These are phyloP conservation scores for Leccinum aurantiacum DNA, from an alignment of 768 basidiomycete species.

Conservation along the genomic window DNA sequence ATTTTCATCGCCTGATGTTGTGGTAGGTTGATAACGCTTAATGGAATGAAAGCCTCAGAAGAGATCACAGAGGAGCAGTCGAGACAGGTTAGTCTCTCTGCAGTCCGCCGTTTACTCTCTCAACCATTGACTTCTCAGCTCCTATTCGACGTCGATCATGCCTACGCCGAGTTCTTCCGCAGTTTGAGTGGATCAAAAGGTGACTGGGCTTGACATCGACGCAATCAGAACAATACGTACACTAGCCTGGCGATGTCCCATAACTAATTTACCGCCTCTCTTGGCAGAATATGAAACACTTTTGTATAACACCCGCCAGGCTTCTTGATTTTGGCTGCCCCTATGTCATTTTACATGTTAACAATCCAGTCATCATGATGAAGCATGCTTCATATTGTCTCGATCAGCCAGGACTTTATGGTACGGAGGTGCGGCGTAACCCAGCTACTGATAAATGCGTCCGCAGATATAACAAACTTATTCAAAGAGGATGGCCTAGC, in stretches of 20 bases:
- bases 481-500: not conserved
- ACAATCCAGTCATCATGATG: not conserved
- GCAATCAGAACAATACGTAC: not conserved
- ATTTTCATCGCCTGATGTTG: not conserved
- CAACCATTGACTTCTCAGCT: conserved; percentile 46
- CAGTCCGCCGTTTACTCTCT: not conserved
- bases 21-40: conserved; percentile 88
- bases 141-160: conserved; percentile 95
- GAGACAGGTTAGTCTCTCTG: conserved; percentile 60
- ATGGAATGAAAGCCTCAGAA: conserved; percentile 95
- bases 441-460: not conserved
- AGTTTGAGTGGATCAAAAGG: conserved; percentile 54
- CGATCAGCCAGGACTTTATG: not conserved
- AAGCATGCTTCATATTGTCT: not conserved
- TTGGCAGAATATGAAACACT: not conserved
- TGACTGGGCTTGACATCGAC: conserved; percentile 19
- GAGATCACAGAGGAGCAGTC: conserved; percentile 95
- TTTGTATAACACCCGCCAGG: no score
- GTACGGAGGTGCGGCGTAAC: not conserved
- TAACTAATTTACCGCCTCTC: no score
- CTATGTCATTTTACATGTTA: not conserved
- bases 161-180: conserved; percentile 91
- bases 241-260: not conserved
- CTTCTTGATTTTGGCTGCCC: not conserved
- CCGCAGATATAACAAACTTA: not conserved